phyloP scores from a whole-genome alignment of 768 basidiomycete genomes.

The Phanerochaete carnosa region DNA sequence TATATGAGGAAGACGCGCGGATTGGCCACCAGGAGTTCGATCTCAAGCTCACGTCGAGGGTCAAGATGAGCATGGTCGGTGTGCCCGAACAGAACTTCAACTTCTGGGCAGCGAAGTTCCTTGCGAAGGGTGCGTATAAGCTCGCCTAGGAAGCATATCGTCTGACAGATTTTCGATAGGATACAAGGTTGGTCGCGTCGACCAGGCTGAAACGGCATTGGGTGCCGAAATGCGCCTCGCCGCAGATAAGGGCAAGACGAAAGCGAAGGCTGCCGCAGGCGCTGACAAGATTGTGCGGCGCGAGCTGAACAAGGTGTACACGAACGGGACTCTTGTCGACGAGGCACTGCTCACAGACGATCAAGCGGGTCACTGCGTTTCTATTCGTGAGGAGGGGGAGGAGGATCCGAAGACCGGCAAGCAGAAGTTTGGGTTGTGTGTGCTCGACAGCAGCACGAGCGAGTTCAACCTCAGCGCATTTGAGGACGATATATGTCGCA shows the following conservation, averaged over 20 bases:
- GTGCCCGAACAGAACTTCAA: conserved; percentile 95
- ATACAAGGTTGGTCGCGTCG: conserved; percentile 94
- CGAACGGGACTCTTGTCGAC: conserved; percentile 94
- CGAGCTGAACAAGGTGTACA: conserved; percentile 94
- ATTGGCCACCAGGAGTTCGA: conserved; percentile 95
- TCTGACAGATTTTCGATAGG: conserved; percentile 37
- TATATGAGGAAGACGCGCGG: conserved; percentile 96
- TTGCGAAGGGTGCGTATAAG: conserved; percentile 58
- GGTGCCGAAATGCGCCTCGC: conserved; percentile 95
- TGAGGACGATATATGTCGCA: conserved; percentile 89
- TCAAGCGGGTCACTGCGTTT: conserved; percentile 92
- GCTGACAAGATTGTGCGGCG: conserved; percentile 71
- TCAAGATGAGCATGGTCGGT: conserved; percentile 99
- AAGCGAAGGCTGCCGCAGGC: conserved; percentile 30
- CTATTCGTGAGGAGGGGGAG: conserved; percentile 62
- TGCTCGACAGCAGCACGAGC: conserved; percentile 92
- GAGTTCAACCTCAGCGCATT: conserved; percentile 91
- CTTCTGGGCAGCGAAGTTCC: conserved; percentile 88
- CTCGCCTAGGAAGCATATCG: not conserved
- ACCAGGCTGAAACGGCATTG: conserved; percentile 95
- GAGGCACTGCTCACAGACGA: conserved; percentile 86
- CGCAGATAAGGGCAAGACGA: conserved; percentile 54
- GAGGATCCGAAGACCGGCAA: conserved; percentile 40
- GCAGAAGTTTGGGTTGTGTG: conserved; percentile 81
- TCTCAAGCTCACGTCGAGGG: conserved; percentile 84